Percentiles rank a stretch among this genome's conserved stretches.
These are phyloP conservation scores for Neurospora sp. DNA, from an alignment of 495 filamentous ascomycete species.

Conservation along the genomic window DNA sequence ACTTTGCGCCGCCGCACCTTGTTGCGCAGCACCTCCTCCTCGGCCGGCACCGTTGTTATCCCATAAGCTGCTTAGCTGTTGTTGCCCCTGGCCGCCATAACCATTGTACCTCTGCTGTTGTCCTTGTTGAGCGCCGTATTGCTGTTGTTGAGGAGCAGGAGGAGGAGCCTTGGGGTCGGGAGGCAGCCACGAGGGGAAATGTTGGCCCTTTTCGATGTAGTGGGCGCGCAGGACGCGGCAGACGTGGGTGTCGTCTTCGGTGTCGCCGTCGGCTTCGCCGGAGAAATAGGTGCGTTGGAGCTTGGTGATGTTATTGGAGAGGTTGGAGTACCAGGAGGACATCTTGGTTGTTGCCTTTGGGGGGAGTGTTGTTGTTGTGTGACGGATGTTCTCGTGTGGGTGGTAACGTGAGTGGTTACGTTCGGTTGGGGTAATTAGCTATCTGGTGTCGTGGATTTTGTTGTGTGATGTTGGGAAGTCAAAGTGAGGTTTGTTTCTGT, in stretches of 20 bases:
- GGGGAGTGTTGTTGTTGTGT: neutral
- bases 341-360: constrained; percentile 32
- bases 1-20: constrained; percentile 10
- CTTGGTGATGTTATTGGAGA: constrained; percentile 68
- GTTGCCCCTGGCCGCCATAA: neutral
- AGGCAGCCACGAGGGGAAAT: constrained; percentile 82
- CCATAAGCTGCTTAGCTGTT: constrained; percentile 72
- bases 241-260: constrained; percentile 89
- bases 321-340: constrained; percentile 71
- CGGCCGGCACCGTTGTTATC: constrained; percentile 45
- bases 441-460: neutral
- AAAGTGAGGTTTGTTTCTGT: neutral
- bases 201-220: constrained; percentile 78
- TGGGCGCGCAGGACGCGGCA: constrained; percentile 91
- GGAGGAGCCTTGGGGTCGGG: constrained; percentile 67
- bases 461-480: neutral
- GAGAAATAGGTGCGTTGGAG: constrained; percentile 69
- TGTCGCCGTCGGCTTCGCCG: constrained; percentile 79
- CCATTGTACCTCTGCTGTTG: constrained; percentile 33
- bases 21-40: constrained; percentile 10
- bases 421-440: neutral
- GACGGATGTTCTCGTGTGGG: neutral
- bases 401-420: neutral
- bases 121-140: constrained; percentile 28
- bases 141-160: constrained; percentile 33